phyloP scores from a whole-genome alignment of 1,139 yeast genomes.

The Suhomyces terraborum region DNA sequence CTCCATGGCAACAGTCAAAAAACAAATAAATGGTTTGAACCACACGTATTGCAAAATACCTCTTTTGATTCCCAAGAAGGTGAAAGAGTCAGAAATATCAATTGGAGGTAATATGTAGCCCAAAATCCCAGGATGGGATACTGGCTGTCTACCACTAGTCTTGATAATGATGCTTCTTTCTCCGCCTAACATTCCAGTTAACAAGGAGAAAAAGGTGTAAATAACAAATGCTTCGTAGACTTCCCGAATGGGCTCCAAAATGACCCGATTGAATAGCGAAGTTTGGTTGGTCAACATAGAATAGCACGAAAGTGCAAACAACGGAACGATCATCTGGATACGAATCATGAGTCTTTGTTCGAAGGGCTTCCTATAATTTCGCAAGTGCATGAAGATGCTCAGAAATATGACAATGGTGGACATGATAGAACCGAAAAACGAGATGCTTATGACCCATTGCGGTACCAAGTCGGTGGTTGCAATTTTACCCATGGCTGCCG shows the following conservation, averaged over 20 bases:
- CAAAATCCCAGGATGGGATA: conserved; percentile 66
- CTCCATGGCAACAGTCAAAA: conserved; percentile 55
- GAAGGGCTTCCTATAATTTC: conserved; percentile 82
- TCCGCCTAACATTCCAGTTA: conserved; percentile 88
- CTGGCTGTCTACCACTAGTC: conserved; percentile 75
- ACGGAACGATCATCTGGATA: conserved; percentile 68
- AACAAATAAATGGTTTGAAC: conserved; percentile 81
- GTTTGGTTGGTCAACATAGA: conserved; percentile 49
- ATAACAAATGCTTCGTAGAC: conserved; percentile 95
- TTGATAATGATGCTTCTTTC: conserved; percentile 78
- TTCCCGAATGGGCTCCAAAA: conserved; percentile 79
- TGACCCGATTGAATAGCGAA: conserved; percentile 37
- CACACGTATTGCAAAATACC: conserved; percentile 93
- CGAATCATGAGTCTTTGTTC: conserved; percentile 86
- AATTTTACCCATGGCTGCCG: not conserved
- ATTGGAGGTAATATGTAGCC: conserved; percentile 53
- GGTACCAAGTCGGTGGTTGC: conserved; percentile 25
- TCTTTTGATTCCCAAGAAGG: conserved; percentile 75
- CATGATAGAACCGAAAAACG: conserved; percentile 37
- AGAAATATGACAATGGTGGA: conserved; percentile 37
- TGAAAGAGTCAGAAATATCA: conserved; percentile 84
- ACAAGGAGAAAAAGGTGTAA: conserved; percentile 83
- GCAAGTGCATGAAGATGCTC: conserved; percentile 38
- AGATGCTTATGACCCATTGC: conserved; percentile 34
- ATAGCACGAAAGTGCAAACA: conserved; percentile 58